A percentile compares a stretch with the other conserved stretches of the same genome.
phyloP scores from a whole-genome alignment of 306 rosid genomes.

The Cucurbita maxima region DNA sequence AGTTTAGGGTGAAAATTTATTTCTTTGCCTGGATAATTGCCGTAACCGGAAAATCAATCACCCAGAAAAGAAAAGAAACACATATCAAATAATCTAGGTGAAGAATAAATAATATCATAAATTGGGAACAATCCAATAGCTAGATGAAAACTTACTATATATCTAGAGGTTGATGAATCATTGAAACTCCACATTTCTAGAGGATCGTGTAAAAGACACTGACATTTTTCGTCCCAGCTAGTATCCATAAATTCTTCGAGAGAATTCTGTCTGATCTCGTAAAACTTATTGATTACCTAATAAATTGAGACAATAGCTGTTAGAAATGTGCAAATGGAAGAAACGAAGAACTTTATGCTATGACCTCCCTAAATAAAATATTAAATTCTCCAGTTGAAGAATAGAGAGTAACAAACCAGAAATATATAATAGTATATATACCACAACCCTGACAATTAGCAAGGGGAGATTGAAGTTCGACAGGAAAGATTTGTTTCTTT shows the following conservation, averaged over 20 bases:
- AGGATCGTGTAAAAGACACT: conserved; percentile 65
- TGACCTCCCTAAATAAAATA: neutral
- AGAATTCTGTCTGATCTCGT: conserved; percentile 56
- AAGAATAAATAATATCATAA: neutral
- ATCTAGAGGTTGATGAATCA: conserved; percentile 62
- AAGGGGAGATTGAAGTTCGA: neutral
- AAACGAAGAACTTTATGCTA: neutral
- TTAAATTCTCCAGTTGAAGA: neutral
- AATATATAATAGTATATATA: neutral
- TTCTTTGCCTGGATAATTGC: neutral
- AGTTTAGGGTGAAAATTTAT: neutral
- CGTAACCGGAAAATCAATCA: neutral
- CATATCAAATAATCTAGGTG: neutral
- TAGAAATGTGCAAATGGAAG: conserved; percentile 2
- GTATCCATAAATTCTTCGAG: conserved; percentile 25
- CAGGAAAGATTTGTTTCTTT: neutral
- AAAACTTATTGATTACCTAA: conserved; percentile 68
- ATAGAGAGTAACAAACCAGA: neutral
- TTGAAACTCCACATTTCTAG: conserved; percentile 65
- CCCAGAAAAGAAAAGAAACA: neutral
- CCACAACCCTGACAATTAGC: neutral
- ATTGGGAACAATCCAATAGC: neutral
- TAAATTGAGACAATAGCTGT: conserved; percentile 12
- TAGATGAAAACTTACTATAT: conserved; percentile 48
- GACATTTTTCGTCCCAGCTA: conserved; percentile 65